A percentile compares a stretch with the other conserved stretches of the same genome.
Conservation (phyloP, 257 asterid genomes). For the Gentiana dahurica region DNA sequence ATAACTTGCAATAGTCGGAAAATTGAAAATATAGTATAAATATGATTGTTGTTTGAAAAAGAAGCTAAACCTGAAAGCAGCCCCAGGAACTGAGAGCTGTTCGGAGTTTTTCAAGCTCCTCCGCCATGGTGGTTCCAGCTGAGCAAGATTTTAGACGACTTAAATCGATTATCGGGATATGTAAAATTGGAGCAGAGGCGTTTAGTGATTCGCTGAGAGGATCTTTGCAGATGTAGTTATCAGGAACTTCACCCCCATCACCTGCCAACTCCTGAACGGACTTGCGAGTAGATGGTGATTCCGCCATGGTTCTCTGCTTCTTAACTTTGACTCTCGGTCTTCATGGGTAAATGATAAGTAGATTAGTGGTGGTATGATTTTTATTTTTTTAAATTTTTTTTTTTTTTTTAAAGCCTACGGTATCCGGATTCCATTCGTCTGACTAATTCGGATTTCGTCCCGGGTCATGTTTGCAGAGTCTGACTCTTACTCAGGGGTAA, state of each 20-base stretch:
- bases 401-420: no score
- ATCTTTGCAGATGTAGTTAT: slow-evolving; percentile 24
- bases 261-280: slow-evolving; percentile 39
- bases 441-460: no score
- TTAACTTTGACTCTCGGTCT: no score
- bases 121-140: slow-evolving; percentile 4
- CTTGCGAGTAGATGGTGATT: neutral
- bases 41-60: neutral
- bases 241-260: slow-evolving; percentile 35
- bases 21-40: neutral
- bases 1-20: neutral
- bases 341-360: no score
- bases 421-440: no score
- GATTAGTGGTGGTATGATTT: no score
- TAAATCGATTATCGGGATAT: slow-evolving; percentile 39
- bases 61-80: slow-evolving; percentile 47
- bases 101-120: slow-evolving; percentile 36
- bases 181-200: slow-evolving; percentile 13
- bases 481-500: no score
- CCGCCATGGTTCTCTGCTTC: slow-evolving; percentile 5
- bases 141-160: slow-evolving; percentile 16
- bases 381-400: no score
- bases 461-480: no score
- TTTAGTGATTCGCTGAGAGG: slow-evolving; percentile 19
- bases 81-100: slow-evolving; percentile 50